These are phyloP conservation scores for Davidsoniella virescens DNA, from an alignment of 2,329 filamentous ascomycete species.

Conservation along the genomic window DNA sequence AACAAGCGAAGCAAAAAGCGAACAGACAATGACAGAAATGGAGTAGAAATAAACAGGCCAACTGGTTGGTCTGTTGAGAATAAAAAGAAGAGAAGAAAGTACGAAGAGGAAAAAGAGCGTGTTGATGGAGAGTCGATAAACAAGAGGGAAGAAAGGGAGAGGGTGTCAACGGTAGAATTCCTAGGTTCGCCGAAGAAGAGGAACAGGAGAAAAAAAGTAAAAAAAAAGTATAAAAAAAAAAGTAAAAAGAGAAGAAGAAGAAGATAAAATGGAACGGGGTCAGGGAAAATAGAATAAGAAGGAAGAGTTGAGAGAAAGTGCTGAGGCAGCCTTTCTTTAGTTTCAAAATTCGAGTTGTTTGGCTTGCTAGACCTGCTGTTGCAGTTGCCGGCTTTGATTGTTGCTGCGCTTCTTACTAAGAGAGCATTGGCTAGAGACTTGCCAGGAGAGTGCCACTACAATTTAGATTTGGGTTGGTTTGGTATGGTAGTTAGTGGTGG, in stretches of 20 bases:
- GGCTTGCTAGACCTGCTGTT: background rate
- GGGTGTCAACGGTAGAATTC: conserved; percentile 12
- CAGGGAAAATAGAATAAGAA: conserved; percentile 3
- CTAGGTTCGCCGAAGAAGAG: conserved; percentile 9
- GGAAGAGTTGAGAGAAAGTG: background rate
- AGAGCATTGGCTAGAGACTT: too few species aligned
- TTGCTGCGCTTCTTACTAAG: too few species aligned
- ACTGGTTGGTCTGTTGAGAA: conserved; percentile 2
- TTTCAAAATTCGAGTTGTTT: conserved; percentile 4
- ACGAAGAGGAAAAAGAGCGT: conserved; percentile 9
- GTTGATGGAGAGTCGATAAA: conserved; percentile 9
- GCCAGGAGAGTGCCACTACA: too few species aligned
- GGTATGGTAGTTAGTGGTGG: background rate
- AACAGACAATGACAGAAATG: conserved; percentile 6
- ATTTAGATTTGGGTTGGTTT: background rate
- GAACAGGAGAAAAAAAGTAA: background rate
- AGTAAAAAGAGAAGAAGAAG: background rate
- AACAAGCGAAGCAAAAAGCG: conserved; percentile 5
- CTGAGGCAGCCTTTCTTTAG: conserved; percentile 11
- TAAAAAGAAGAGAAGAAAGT: conserved; percentile 2
- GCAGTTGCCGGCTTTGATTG: too few species aligned
- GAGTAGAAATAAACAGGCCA: conserved; percentile 3
- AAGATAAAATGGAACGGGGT: background rate
- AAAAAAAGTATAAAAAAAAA: conserved; percentile 4
- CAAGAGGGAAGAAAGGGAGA: conserved; percentile 7